These are phyloP conservation scores for Lentinula boryana DNA, from an alignment of 768 basidiomycete genomes.

Conservation along the genomic window DNA sequence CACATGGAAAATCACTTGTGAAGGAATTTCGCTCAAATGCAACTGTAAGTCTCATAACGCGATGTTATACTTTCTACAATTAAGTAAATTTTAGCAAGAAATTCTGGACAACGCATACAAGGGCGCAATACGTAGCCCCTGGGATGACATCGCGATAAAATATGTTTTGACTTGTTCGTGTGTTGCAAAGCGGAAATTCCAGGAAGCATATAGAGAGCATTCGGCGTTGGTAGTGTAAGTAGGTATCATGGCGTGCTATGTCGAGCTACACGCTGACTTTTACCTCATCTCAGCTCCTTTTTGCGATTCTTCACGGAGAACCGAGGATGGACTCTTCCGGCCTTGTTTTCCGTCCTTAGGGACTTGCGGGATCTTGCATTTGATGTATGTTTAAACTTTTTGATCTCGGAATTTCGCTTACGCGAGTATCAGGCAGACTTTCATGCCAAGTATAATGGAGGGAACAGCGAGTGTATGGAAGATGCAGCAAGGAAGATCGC, in stretches of 20 bases:
- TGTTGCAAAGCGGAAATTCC: slow-evolving; percentile 58
- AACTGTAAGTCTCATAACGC: slow-evolving; percentile 27
- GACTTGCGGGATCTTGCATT: slow-evolving; percentile 83
- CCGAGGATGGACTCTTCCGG: slow-evolving; percentile 82
- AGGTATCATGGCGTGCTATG: background rate
- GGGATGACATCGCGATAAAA: slow-evolving; percentile 84
- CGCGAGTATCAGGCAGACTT: slow-evolving; percentile 46
- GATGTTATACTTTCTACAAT: slow-evolving; percentile 2
- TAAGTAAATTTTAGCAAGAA: slow-evolving; percentile 11
- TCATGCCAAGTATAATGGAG: slow-evolving; percentile 48
- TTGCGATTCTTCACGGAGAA: slow-evolving; percentile 80
- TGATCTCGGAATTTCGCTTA: background rate
- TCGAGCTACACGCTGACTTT: background rate
- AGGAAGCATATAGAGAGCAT: slow-evolving; percentile 79
- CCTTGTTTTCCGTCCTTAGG: slow-evolving; percentile 72
- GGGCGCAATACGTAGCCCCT: slow-evolving; percentile 64
- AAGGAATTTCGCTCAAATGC: slow-evolving; percentile 13
- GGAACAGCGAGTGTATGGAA: slow-evolving; percentile 69
- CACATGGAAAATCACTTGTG: slow-evolving; percentile 46
- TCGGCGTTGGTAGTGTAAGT: slow-evolving; percentile 71
- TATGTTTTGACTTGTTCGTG: slow-evolving; percentile 74
- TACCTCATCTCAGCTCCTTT: background rate
- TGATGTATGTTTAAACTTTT: slow-evolving; percentile 44
- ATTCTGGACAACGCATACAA: slow-evolving; percentile 40
- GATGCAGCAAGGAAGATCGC: slow-evolving; percentile 82